Evolutionary conservation across 2,329 filamentous ascomycete species (phyloP).

Genomic region (Thelonectria olida): DNA sequence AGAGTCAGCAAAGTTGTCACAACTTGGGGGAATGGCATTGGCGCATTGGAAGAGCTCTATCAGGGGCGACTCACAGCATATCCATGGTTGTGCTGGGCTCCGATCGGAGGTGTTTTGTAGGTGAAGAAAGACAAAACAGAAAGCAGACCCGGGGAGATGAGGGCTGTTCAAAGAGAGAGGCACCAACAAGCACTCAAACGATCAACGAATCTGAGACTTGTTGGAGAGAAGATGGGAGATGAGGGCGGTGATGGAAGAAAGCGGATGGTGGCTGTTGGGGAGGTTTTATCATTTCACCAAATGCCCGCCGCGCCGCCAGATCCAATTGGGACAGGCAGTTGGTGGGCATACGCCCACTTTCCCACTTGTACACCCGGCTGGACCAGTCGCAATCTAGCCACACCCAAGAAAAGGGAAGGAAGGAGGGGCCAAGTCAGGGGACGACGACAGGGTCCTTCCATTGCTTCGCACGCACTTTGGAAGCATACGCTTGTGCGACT

Average conservation of each 20-base stretch:
- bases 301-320: slow-evolving; percentile 26
- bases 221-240: slow-evolving; percentile 26
- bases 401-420: slow-evolving; percentile 18
- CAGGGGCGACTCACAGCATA: slow-evolving; percentile 38
- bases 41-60: slow-evolving; percentile 18
- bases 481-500: not conserved
- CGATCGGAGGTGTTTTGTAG: slow-evolving; percentile 10
- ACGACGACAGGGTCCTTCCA: slow-evolving; percentile 10
- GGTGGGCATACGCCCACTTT: slow-evolving; percentile 16
- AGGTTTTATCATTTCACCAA: slow-evolving; percentile 44
- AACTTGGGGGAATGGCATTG: slow-evolving; percentile 11
- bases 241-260: slow-evolving; percentile 38
- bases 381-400: slow-evolving; percentile 9
- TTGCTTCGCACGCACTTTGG: not conserved
- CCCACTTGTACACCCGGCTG: slow-evolving; percentile 6
- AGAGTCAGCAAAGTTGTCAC: slow-evolving; percentile 29
- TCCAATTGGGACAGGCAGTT: slow-evolving; percentile 24
- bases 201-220: slow-evolving; percentile 34
- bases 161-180: slow-evolving; percentile 10
- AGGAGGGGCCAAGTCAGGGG: slow-evolving; percentile 14
- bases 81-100: slow-evolving; percentile 31
- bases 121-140: slow-evolving; percentile 6
- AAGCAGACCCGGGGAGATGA: not conserved
- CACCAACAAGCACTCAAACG: slow-evolving; percentile 32
- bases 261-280: slow-evolving; percentile 39